A percentile compares a stretch with the other conserved stretches of the same genome.
Conservation (phyloP, 371 early-diverging fungal species). For the Circinella umbellata region DNA sequence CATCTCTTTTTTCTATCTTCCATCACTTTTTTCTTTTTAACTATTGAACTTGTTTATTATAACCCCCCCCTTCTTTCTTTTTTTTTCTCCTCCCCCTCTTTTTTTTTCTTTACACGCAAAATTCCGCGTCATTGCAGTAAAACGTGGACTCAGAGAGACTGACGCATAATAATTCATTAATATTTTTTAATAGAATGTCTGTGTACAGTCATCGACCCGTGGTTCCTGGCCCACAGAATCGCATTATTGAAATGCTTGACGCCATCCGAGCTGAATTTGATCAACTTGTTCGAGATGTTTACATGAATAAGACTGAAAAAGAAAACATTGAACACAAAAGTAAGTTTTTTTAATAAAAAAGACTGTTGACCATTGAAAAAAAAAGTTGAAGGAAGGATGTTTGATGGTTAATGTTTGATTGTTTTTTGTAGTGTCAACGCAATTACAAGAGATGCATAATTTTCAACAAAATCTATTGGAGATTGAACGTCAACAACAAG, state of each 20-base stretch:
- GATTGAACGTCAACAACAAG: slow-evolving; percentile 79
- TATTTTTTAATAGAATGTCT: slow-evolving; percentile 35
- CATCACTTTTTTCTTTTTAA: too few relatives aligned
- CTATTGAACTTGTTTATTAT: too few relatives aligned
- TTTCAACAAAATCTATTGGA: slow-evolving; percentile 83
- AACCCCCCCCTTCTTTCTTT: too few relatives aligned
- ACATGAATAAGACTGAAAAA: slow-evolving; percentile 76
- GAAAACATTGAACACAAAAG: slow-evolving; percentile 93
- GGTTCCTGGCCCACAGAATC: slow-evolving; percentile 74
- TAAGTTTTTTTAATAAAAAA: slow-evolving; percentile 40
- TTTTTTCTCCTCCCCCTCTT: too few relatives aligned
- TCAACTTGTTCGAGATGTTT: slow-evolving; percentile 77
- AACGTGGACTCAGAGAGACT: too few relatives aligned
- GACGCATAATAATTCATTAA: background rate
- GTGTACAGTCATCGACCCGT: slow-evolving; percentile 88
- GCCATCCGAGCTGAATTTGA: slow-evolving; percentile 86
- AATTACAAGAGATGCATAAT: slow-evolving; percentile 80
- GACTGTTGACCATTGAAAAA: too few relatives aligned
- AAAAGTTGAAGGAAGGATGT: background rate
- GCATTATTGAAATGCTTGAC: slow-evolving; percentile 87
- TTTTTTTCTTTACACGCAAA: background rate
- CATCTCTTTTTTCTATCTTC: too few relatives aligned
- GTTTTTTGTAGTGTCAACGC: slow-evolving; percentile 59
- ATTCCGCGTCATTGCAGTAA: background rate
- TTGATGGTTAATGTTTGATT: background rate